phyloP scores from a whole-genome alignment of 1,284 basidiomycete species.

The Neotropicomus parvogracilis region DNA sequence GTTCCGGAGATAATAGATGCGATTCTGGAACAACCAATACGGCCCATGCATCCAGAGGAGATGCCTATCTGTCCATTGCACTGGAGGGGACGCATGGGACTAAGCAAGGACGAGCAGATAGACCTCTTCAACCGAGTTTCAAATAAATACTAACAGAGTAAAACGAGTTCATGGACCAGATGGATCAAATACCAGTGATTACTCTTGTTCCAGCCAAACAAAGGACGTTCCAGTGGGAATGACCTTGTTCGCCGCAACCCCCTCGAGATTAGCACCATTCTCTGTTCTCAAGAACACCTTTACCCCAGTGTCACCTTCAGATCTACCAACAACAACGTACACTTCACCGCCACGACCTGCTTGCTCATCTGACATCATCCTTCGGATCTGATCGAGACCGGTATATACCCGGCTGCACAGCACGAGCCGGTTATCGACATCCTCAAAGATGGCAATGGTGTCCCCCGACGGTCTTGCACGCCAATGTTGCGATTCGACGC shows the following conservation, averaged over 20 bases:
- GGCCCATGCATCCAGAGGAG: slow-evolving; percentile 31
- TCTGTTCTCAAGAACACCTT: slow-evolving; percentile 52
- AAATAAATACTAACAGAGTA: background rate
- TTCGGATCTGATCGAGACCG: slow-evolving; percentile 60
- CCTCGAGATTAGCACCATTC: slow-evolving; percentile 48
- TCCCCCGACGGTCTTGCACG: slow-evolving; percentile 48
- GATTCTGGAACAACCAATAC: slow-evolving; percentile 37
- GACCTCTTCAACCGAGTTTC: slow-evolving; percentile 31
- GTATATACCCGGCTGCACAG: slow-evolving; percentile 57
- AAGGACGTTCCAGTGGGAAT: slow-evolving; percentile 53
- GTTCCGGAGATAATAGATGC: slow-evolving; percentile 53
- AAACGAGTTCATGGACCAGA: background rate
- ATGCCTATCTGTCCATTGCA: slow-evolving; percentile 41
- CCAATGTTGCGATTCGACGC: slow-evolving; percentile 65
- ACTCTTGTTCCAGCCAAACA: slow-evolving; percentile 32
- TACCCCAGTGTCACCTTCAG: slow-evolving; percentile 50
- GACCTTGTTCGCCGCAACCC: slow-evolving; percentile 50
- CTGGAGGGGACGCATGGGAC: slow-evolving; percentile 78
- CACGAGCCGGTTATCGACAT: slow-evolving; percentile 39
- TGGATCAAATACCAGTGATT: background rate
- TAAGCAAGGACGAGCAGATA: slow-evolving; percentile 61
- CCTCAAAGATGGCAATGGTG: slow-evolving; percentile 59
- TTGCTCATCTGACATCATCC: slow-evolving; percentile 54
- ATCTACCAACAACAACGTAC: slow-evolving; percentile 55
- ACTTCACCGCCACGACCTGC: slow-evolving; percentile 43